Base-by-base conservation (phyloP, 1,284 basidiomycete species). In the Ustilago esculenta region DNA sequence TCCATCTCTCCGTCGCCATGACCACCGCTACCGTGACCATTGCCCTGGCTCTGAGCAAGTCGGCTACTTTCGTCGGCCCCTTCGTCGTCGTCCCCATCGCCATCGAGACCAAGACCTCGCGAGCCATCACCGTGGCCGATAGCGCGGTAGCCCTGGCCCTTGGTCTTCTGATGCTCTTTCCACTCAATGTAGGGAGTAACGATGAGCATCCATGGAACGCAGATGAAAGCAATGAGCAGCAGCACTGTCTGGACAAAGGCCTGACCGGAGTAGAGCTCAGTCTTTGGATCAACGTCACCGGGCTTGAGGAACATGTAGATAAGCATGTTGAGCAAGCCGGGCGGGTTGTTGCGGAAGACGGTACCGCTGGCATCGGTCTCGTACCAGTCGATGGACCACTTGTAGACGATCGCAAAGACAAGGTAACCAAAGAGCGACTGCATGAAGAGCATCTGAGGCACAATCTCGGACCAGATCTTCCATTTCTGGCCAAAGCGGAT, bases 361-460 rank as follows among this genome's bases (percentile, higher is more conserved):
- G 87, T 88, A 32, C 80, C 81, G n/a, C 63, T 68, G 8, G 87
- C 81, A 11, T 89, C 86, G 21, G 64, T 72, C 59, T 86, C 86
- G 12, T 87, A 86, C 95, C 96, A 98, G 84, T 98, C 92, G 55
- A 93, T 86, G 34, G 88, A 87, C 95, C 95, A 98, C 83, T 98
- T 98, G 89, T 95, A 95, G 35, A 98, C 83, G 84, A 98, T 97
- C 83, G 92, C 94, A 57, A 96, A 73, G 63, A 92, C 91, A 44
- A 98, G 88, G 83, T 98, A 98, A 35, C 95, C 95, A 76, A 98
- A 98, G 83, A 98, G 95, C 27, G 90, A 93, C 83, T 96, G 91
- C 78, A 98, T 86, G 87, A 98, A 98, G 73, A 98, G 88, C 85
- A 98, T 90, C 84, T 97, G 94, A 36, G 96, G 95, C 63, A 98